These are phyloP conservation scores for Zymoseptoria passerinii DNA, from an alignment of 2,329 filamentous ascomycete species.

Conservation along the genomic window DNA sequence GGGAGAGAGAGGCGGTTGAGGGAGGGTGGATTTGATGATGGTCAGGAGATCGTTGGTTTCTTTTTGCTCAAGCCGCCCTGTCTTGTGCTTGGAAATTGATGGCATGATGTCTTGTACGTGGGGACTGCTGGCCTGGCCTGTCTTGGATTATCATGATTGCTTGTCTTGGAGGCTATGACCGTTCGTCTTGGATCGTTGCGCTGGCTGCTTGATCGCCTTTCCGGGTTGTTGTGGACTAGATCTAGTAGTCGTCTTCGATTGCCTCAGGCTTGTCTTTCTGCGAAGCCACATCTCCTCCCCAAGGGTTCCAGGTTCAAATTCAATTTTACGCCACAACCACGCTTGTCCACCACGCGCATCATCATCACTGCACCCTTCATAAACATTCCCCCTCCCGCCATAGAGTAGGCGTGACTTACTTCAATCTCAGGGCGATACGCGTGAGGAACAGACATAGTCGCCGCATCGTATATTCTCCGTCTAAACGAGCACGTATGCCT, in stretches of 20 bases:
- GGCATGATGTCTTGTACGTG: not conserved
- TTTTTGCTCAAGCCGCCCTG: too few relatives aligned
- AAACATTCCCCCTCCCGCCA: not conserved
- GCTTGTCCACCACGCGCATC: not conserved
- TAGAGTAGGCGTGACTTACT: not conserved
- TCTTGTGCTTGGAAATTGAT: not conserved
- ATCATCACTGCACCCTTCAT: not conserved
- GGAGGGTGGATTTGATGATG: slow-evolving; percentile 22
- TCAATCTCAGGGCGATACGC: not conserved
- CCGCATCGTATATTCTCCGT: not conserved
- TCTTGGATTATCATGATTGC: not conserved
- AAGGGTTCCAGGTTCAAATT: not conserved
- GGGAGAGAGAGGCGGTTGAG: slow-evolving; percentile 8
- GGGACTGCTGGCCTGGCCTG: too few relatives aligned
- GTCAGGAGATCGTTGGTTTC: not conserved
- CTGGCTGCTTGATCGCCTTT: too few relatives aligned
- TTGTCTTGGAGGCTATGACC: not conserved
- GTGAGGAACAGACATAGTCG: not conserved
- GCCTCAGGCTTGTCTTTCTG: too few relatives aligned
- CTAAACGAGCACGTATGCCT: not conserved
- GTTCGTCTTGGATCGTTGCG: too few relatives aligned
- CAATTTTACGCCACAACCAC: not conserved
- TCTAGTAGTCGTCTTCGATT: too few relatives aligned
- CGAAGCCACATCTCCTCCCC: too few relatives aligned
- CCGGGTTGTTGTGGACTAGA: too few relatives aligned